phyloP scores from a whole-genome alignment of 2,329 filamentous ascomycete species.

The Ceratocystiopsis brevicomis region DNA sequence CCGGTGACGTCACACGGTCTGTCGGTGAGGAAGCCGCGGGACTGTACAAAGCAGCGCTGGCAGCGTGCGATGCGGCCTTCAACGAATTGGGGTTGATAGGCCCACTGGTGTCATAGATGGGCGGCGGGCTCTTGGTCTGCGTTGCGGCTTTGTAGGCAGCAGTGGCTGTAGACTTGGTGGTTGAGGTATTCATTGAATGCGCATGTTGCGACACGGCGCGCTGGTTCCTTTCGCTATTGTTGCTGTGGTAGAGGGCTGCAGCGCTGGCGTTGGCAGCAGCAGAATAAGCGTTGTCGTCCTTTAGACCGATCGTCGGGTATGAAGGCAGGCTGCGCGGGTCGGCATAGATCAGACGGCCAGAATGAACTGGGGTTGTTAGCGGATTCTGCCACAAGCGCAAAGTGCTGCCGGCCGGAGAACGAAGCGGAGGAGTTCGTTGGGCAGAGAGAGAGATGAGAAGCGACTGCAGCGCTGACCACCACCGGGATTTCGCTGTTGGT shows the following conservation, averaged over 20 bases:
- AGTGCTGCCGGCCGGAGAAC: too few relatives aligned
- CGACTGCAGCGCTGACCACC: too few relatives aligned
- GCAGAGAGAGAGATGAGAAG: too few relatives aligned
- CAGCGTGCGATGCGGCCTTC: slow-evolving; percentile 6
- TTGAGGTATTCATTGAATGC: too few relatives aligned
- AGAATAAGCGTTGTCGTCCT: slow-evolving; percentile 15
- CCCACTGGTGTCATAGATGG: neutral
- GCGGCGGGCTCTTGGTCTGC: slow-evolving; percentile 2
- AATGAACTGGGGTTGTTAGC: neutral
- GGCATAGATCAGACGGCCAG: slow-evolving; percentile 46
- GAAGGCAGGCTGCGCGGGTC: slow-evolving; percentile 54
- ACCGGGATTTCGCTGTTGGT: too few relatives aligned
- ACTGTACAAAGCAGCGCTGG: slow-evolving; percentile 3
- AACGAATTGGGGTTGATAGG: slow-evolving; percentile 5
- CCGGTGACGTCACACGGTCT: too few relatives aligned
- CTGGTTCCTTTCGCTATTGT: too few relatives aligned
- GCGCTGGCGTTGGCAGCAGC: too few relatives aligned
- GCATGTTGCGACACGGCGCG: too few relatives aligned
- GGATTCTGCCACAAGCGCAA: neutral
- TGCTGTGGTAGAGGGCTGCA: too few relatives aligned
- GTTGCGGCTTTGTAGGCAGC: slow-evolving; percentile 2
- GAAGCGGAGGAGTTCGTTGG: neutral
- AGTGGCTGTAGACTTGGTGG: neutral
- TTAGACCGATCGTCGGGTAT: slow-evolving; percentile 48
- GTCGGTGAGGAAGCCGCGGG: too few relatives aligned